phyloP scores from a whole-genome alignment of 169 alveolate species.

The Babesia bigemina region DNA sequence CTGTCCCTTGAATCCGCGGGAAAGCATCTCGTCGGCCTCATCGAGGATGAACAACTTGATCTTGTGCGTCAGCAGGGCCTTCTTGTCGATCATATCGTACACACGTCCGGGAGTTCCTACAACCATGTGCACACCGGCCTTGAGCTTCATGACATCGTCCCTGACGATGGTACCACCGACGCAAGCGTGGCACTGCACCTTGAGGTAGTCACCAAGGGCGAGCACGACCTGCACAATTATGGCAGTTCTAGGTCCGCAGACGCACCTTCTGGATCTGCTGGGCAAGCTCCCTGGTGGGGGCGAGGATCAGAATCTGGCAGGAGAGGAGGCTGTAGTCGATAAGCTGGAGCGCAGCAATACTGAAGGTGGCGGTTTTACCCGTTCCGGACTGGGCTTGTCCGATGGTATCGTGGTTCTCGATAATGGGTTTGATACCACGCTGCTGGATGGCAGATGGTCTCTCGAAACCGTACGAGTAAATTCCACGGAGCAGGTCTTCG shows the following conservation, averaged over 20 bases:
- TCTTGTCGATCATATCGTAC: constrained; percentile 95
- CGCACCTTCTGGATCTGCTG: constrained; percentile 94
- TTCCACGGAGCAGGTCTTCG: constrained; percentile 94
- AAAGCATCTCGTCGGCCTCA: constrained; percentile 99
- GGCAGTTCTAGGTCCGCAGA: neutral
- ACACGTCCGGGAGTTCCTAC: constrained; percentile 99
- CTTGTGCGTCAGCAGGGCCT: constrained; percentile 88
- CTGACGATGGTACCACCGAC: constrained; percentile 98
- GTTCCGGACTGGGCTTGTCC: constrained; percentile 99
- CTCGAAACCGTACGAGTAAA: constrained; percentile 98
- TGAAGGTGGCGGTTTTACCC: constrained; percentile 99
- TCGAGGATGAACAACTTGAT: constrained; percentile 94
- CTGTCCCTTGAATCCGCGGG: constrained; percentile 96
- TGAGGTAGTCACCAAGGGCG: constrained; percentile 90
- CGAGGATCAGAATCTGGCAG: constrained; percentile 94
- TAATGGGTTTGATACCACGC: constrained; percentile 98
- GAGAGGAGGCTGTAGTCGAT: constrained; percentile 89
- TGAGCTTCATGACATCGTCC: constrained; percentile 94
- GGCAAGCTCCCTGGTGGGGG: constrained; percentile 99
- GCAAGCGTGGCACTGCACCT: constrained; percentile 93
- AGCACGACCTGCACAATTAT: constrained; percentile 61
- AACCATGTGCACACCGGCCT: constrained; percentile 97
- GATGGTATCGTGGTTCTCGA: constrained; percentile 96
- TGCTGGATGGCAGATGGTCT: constrained; percentile 98
- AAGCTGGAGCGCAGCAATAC: constrained; percentile 93